phyloP scores from a whole-genome alignment of 2,329 filamentous ascomycete species.

The Phaeosphaeria sp. region DNA sequence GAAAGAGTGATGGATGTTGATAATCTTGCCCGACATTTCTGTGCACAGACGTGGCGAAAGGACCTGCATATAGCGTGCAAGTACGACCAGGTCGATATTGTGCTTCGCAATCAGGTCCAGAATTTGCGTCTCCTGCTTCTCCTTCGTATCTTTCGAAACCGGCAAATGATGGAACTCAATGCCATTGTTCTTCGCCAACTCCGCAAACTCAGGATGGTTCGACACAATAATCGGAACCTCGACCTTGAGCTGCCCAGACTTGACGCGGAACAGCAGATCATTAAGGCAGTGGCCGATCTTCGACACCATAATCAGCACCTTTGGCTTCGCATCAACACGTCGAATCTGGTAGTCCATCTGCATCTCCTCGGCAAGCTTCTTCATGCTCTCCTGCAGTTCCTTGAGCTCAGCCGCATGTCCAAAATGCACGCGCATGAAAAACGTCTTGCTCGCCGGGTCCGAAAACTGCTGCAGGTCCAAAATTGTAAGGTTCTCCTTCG shows the following conservation, averaged over 20 bases:
- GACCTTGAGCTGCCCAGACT: conserved; percentile 75
- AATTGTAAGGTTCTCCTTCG: conserved; percentile 77
- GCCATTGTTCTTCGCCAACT: conserved; percentile 74
- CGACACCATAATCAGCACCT: conserved; percentile 86
- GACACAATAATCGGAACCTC: conserved; percentile 81
- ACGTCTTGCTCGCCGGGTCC: conserved; percentile 74
- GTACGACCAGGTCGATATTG: conserved; percentile 77
- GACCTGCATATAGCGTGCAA: conserved; percentile 89
- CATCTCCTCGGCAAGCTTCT: conserved; percentile 67
- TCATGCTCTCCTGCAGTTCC: conserved; percentile 63
- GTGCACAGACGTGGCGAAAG: conserved; percentile 75
- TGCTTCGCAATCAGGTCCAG: conserved; percentile 73
- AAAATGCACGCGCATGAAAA: conserved; percentile 91
- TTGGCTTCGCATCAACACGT: conserved; percentile 71
- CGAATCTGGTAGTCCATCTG: conserved; percentile 75
- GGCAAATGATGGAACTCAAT: conserved; percentile 83
- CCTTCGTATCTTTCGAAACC: conserved; percentile 79
- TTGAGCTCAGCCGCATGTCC: conserved; percentile 61
- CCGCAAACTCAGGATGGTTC: conserved; percentile 77
- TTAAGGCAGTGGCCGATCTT: conserved; percentile 89
- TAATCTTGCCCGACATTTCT: conserved; percentile 84
- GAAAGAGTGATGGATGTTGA: conserved; percentile 93
- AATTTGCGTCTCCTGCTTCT: conserved; percentile 73
- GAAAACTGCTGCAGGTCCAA: conserved; percentile 86
- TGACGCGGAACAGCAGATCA: conserved; percentile 80